These are phyloP conservation scores for Tephrocybe rancida DNA, from an alignment of 768 basidiomycete genomes.

Conservation along the genomic window DNA sequence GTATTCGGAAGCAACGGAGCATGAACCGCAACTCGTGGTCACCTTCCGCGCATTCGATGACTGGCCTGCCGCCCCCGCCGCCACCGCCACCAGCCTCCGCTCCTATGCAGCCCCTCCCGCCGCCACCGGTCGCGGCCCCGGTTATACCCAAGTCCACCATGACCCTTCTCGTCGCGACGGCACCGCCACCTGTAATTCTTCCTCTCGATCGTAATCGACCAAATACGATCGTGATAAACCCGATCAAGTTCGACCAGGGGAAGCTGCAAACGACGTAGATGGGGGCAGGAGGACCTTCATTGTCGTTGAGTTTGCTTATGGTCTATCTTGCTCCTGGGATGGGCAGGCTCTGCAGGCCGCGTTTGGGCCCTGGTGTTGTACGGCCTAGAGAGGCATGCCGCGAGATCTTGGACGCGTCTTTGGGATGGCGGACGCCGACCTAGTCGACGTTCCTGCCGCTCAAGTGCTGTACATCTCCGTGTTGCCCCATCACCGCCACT, in stretches of 20 bases:
- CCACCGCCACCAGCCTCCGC: not conserved
- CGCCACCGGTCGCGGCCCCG: not conserved
- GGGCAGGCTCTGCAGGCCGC: not conserved
- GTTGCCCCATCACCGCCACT: too few relatives aligned
- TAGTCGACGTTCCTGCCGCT: too few relatives aligned
- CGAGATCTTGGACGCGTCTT: too few relatives aligned
- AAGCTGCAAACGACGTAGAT: slow-evolving; percentile 8
- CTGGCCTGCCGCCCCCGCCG: slow-evolving; percentile 2
- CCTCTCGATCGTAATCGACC: not conserved
- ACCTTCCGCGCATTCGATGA: slow-evolving; percentile 20
- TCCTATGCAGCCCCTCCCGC: not conserved
- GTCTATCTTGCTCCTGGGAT: not conserved
- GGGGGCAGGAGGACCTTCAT: not conserved
- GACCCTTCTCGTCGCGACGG: slow-evolving; percentile 9
- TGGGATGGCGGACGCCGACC: too few relatives aligned
- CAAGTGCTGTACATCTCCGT: too few relatives aligned
- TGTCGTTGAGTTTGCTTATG: not conserved
- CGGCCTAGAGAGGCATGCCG: not conserved
- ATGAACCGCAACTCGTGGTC: slow-evolving; percentile 57
- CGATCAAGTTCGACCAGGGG: slow-evolving; percentile 14
- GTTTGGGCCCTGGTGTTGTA: not conserved
- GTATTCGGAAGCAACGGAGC: slow-evolving; percentile 46
- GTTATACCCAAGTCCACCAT: slow-evolving; percentile 1
- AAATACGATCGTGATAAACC: slow-evolving; percentile 17
- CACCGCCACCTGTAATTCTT: slow-evolving; percentile 8